Conservation (phyloP, 2,329 filamentous ascomycete genomes). For the Leptodontidium sp. region DNA sequence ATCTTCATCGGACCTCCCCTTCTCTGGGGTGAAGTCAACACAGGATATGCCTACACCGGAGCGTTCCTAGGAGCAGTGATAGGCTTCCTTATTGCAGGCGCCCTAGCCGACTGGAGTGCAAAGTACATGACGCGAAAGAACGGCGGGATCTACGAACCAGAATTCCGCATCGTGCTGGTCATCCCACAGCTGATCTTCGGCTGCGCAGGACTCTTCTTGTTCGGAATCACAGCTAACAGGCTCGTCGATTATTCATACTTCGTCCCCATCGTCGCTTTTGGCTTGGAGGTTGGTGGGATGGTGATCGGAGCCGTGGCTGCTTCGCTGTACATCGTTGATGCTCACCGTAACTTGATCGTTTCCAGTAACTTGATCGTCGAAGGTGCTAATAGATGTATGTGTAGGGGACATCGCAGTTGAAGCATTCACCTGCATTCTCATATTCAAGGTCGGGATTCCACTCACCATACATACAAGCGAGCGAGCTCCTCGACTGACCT, state of each 20-base stretch:
- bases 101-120: conserved; percentile 77
- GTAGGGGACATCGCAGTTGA: conserved; percentile 84
- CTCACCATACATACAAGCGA: too few species aligned
- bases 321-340: conserved; percentile 89
- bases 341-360: conserved; percentile 71
- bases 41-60: conserved; percentile 87
- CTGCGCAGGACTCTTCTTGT: conserved; percentile 82
- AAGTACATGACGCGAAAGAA: conserved; percentile 77
- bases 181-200: conserved; percentile 83
- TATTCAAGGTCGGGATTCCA: conserved; percentile 71
- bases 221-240: conserved; percentile 75
- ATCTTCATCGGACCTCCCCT: conserved; percentile 84
- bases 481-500: conserved; percentile 14
- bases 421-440: conserved; percentile 86
- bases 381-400: neutral
- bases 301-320: conserved; percentile 88
- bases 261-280: conserved; percentile 80
- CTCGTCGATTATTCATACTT: conserved; percentile 73
- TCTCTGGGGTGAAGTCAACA: conserved; percentile 81
- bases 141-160: conserved; percentile 85
- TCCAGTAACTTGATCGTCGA: too few species aligned
- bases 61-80: conserved; percentile 84
- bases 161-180: conserved; percentile 86
- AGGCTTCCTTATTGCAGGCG: conserved; percentile 79
- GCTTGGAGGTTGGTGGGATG: conserved; percentile 87